Evolutionary conservation across 306 rosid genomes (phyloP).

Genomic region (Castanospermum australe): DNA sequence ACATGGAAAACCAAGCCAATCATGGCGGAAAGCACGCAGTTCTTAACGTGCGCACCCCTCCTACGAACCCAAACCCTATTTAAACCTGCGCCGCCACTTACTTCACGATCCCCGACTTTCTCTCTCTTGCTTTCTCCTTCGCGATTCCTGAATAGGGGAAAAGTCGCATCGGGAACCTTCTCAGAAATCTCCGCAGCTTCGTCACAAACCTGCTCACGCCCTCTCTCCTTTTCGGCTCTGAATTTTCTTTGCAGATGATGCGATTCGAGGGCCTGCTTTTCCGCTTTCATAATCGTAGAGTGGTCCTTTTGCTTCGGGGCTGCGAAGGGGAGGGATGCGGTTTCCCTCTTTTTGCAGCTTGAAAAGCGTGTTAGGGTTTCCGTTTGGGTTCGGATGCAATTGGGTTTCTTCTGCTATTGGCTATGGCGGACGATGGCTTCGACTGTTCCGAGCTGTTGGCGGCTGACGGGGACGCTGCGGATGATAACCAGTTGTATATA

Average conservation of each 20-base stretch:
- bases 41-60: slow-evolving; percentile 23
- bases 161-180: slow-evolving; percentile 52
- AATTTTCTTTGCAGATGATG: not conserved
- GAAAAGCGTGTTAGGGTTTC: slow-evolving; percentile 33
- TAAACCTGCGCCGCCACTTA: slow-evolving; percentile 45
- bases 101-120: slow-evolving; percentile 42
- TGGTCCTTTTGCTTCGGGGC: not conserved
- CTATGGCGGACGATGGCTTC: slow-evolving; percentile 52
- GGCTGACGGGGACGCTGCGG: not conserved
- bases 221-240: slow-evolving; percentile 1
- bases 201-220: not conserved
- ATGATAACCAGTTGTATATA: slow-evolving; percentile 29
- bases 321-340: too few species aligned
- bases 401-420: slow-evolving; percentile 26
- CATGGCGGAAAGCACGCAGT: too few species aligned
- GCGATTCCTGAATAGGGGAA: slow-evolving; percentile 1
- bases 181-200: slow-evolving; percentile 21
- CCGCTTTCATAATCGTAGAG: not conserved
- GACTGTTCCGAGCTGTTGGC: slow-evolving; percentile 28
- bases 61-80: slow-evolving; percentile 37
- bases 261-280: not conserved
- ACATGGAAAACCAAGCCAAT: too few species aligned
- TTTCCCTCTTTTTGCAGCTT: not conserved
- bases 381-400: not conserved
- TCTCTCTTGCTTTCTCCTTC: not conserved